Evolutionary conservation across 306 rosid species (phyloP).

Genomic region (Rosa persica): DNA sequence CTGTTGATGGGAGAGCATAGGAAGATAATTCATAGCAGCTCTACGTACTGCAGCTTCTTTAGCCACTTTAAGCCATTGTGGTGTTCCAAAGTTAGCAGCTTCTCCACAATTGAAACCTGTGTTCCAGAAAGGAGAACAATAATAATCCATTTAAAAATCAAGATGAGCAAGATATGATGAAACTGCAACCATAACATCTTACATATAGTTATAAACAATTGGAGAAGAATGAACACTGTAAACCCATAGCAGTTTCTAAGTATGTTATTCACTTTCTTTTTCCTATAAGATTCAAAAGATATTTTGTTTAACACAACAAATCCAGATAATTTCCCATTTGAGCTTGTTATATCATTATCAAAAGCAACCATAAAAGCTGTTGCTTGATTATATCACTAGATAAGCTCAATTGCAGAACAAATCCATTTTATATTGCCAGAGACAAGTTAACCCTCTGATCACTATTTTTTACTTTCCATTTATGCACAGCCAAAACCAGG

Average conservation of each 20-base stretch:
- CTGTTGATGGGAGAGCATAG: constrained; percentile 99
- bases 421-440: neutral
- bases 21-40: constrained; percentile 98
- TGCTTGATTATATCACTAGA: neutral
- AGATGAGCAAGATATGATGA: neutral
- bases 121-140: constrained; percentile 22
- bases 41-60: constrained; percentile 99
- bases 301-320: neutral
- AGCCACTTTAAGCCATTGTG: constrained; percentile 93
- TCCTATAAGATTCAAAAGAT: neutral
- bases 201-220: neutral
- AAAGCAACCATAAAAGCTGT: neutral
- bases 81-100: constrained; percentile 99
- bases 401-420: neutral
- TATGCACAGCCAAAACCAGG: neutral
- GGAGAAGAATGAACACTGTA: neutral
- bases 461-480: neutral
- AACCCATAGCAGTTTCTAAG: neutral
- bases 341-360: neutral
- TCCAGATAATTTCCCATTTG: neutral
- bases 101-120: constrained; percentile 98
- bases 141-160: constrained; percentile 11
- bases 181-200: neutral
- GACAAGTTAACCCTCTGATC: neutral
- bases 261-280: neutral